A percentile compares a stretch with the other conserved stretches of the same genome.
These are phyloP conservation scores for Bolboschoenus planiculmis DNA, from an alignment of 176 grass and related monocot genomes.

Conservation along the genomic window DNA sequence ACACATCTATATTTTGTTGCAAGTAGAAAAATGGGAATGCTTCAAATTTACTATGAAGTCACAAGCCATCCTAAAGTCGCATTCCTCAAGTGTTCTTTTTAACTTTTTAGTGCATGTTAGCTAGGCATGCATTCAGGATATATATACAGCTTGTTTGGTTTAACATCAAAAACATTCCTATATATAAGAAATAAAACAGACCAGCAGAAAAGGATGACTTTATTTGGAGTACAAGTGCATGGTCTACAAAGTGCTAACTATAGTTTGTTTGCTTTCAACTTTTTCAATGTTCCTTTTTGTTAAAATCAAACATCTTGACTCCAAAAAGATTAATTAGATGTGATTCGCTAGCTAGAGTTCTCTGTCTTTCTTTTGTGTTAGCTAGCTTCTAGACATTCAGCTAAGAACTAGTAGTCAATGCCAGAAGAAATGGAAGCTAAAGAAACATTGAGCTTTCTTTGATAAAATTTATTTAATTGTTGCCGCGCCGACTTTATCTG, in stretches of 20 bases:
- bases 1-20: background rate
- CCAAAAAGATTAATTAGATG: too few species aligned
- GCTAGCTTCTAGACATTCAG: background rate
- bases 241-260: background rate
- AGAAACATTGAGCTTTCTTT: background rate
- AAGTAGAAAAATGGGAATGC: background rate
- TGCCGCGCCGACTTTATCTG: background rate
- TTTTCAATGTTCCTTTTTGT: background rate
- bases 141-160: background rate
- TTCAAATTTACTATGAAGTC: background rate
- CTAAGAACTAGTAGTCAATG: background rate
- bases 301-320: background rate
- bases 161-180: background rate
- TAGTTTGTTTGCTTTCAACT: background rate
- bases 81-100: background rate
- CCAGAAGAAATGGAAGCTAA: background rate
- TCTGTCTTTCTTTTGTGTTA: background rate
- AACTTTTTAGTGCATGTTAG: background rate
- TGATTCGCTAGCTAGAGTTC: too few species aligned
- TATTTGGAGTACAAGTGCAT: background rate
- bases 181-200: background rate
- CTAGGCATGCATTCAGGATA: background rate
- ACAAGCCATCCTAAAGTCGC: background rate
- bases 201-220: conserved; percentile 1
- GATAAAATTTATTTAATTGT: background rate